Evolutionary conservation across 2,329 filamentous ascomycete genomes (phyloP).

Genomic region (Venturia asperata): DNA sequence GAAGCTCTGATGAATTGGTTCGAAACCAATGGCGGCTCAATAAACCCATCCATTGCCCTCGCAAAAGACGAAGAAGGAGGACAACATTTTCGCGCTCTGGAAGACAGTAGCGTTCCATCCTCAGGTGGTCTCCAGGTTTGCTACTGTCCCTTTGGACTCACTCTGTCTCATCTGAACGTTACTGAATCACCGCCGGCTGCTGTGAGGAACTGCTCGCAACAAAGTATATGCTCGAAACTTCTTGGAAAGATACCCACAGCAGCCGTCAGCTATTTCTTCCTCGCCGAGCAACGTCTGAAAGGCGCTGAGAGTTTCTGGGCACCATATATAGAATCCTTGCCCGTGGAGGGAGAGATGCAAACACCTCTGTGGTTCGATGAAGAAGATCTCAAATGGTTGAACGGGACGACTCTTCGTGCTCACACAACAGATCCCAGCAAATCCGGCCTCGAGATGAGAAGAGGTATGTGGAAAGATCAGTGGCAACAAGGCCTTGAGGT

Average conservation of each 20-base stretch:
- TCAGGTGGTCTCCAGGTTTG: constrained; percentile 8
- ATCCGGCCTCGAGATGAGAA: constrained; percentile 24
- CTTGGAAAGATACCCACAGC: constrained; percentile 21
- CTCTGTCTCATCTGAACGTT: constrained; percentile 32
- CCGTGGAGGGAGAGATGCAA: constrained; percentile 28
- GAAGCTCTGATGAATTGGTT: constrained; percentile 14
- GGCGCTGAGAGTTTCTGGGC: constrained; percentile 29
- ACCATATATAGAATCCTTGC: constrained; percentile 32
- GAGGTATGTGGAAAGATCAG: constrained; percentile 32
- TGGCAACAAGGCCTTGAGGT: constrained; percentile 30
- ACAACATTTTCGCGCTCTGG: constrained; percentile 16
- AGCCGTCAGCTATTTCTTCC: constrained; percentile 31
- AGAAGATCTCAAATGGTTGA: constrained; percentile 30
- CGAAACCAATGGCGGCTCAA: constrained; percentile 6
- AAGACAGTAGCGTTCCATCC: neutral
- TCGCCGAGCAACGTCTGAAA: constrained; percentile 30
- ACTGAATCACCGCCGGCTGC: constrained; percentile 12
- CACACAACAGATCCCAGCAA: neutral
- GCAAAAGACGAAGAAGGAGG: constrained; percentile 13
- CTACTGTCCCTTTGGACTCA: constrained; percentile 30
- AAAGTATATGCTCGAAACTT: constrained; percentile 13
- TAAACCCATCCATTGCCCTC: constrained; percentile 12
- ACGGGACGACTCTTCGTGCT: constrained; percentile 30
- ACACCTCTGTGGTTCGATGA: constrained; percentile 34
- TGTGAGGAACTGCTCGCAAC: constrained; percentile 1